Base-by-base conservation (phyloP, 2,329 filamentous ascomycete genomes). In the Teratosphaeria epicoccoides region DNA sequence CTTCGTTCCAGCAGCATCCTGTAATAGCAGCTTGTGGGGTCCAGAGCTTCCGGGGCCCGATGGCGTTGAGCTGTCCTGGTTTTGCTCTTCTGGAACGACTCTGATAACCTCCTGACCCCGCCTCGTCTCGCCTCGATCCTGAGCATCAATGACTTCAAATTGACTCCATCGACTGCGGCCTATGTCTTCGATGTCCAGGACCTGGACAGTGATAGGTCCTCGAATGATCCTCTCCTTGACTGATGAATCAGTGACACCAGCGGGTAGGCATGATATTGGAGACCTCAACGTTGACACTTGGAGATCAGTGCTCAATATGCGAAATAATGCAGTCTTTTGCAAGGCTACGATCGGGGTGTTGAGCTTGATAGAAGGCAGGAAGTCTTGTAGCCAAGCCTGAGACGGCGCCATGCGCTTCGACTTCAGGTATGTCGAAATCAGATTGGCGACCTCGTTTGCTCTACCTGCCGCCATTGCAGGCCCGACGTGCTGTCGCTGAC, bases 181-280 rank as follows among this genome's bases (percentile, higher is more conserved):
- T 20, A 97, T 77, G 64, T 97, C 90, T 64, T 95, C 85, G 6
- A 97, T 76, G 61, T 94, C 89, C 1, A 95, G 72, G 0, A 97
- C 80, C 68, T 97, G 93, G 1, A 93, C 84, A 2, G 84, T 75
- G 0, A 91, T 75, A 26, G 87, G 79, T 1, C 75, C 76, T 0
- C 71, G 55, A 0, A 97, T 71, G 0, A 69, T 71, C 3, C 72
- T 68, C 53, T 87, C 80, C 56, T 78, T 74, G 9, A 77, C 67
- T 3, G 72, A 69, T 0, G 78, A 73, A 57, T 80, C 73, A 46
- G 73, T 69, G n/a, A 83, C 69, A 56, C 79, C 76, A 0, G 68
- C 51, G 0, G 89, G 87, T 3, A 89, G 73, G 6, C 73, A 59
- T 20, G 80, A 71, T 1, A 6, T 66, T 49, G 47, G 66, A 54